phyloP scores from a whole-genome alignment of 2,329 filamentous ascomycete genomes.

The Cercospora berteroae region DNA sequence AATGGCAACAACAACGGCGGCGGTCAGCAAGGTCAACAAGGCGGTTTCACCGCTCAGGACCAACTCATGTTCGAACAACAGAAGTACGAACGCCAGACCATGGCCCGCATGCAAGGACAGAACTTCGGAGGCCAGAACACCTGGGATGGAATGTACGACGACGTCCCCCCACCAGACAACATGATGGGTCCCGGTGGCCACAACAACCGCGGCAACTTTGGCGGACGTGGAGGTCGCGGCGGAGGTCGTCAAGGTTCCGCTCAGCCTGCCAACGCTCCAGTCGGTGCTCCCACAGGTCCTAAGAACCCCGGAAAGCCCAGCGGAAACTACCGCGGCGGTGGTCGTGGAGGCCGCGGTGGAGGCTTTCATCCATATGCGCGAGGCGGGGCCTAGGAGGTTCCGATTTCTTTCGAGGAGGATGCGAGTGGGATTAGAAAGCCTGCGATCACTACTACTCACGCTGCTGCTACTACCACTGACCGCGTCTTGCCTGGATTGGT shows the following conservation, averaged over 20 bases:
- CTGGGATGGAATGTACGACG: conserved; percentile 98
- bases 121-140: conserved; percentile 53
- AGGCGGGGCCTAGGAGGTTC: conserved; percentile 26
- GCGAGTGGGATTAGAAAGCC: background rate
- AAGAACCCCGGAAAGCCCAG: conserved; percentile 92
- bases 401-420: background rate
- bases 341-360: conserved; percentile 64
- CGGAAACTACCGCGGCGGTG: conserved; percentile 89
- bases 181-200: conserved; percentile 31
- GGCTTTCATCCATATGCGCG: conserved; percentile 77
- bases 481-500: background rate
- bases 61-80: conserved; percentile 75
- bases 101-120: conserved; percentile 51
- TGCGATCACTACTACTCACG: background rate
- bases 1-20: conserved; percentile 7
- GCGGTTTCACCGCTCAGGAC: conserved; percentile 65
- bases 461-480: background rate
- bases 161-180: conserved; percentile 79
- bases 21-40: conserved; percentile 25
- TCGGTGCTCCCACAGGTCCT: conserved; percentile 87
- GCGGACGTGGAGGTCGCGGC: conserved; percentile 44
- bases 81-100: conserved; percentile 71
- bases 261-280: conserved; percentile 56
- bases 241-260: conserved; percentile 35
- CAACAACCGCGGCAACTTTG: conserved; percentile 44